These are phyloP conservation scores for Naganishia liquefaciens DNA, from an alignment of 1,284 basidiomycete genomes.

Conservation along the genomic window DNA sequence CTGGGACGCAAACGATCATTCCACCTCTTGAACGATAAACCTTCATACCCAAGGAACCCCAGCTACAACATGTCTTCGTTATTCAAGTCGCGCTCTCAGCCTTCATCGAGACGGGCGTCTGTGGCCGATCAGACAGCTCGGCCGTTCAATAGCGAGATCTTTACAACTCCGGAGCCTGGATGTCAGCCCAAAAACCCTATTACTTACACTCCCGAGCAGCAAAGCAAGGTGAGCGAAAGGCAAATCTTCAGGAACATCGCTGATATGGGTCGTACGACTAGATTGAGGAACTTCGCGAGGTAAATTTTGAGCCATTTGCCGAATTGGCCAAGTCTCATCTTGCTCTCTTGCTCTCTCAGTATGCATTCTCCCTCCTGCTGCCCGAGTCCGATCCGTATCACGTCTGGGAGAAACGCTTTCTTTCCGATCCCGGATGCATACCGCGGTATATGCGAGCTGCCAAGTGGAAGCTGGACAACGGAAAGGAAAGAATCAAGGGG, in stretches of 20 bases:
- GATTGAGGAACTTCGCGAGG: constrained; percentile 66
- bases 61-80: background rate
- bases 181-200: constrained; percentile 60
- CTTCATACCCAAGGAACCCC: background rate
- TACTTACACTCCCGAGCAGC: constrained; percentile 66
- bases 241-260: background rate
- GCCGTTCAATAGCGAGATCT: constrained; percentile 54
- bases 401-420: constrained; percentile 73
- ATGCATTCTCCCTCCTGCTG: constrained; percentile 64
- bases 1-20: background rate
- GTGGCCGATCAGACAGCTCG: constrained; percentile 35
- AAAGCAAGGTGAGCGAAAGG: constrained; percentile 47
- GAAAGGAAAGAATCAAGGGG: constrained; percentile 70
- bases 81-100: constrained; percentile 16
- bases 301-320: constrained; percentile 43
- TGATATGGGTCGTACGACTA: constrained; percentile 37
- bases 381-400: constrained; percentile 69
- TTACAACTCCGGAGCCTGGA: constrained; percentile 57
- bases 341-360: constrained; percentile 55
- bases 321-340: constrained; percentile 24
- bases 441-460: constrained; percentile 79
- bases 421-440: constrained; percentile 69
- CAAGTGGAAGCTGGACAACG: constrained; percentile 76
- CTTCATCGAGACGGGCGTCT: constrained; percentile 34
- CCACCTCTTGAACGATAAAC: background rate